Evolutionary conservation across 331 rosid species (phyloP), one percentile per base, ranked within the genome.

Genomic region (Malus hybrid): DNA sequence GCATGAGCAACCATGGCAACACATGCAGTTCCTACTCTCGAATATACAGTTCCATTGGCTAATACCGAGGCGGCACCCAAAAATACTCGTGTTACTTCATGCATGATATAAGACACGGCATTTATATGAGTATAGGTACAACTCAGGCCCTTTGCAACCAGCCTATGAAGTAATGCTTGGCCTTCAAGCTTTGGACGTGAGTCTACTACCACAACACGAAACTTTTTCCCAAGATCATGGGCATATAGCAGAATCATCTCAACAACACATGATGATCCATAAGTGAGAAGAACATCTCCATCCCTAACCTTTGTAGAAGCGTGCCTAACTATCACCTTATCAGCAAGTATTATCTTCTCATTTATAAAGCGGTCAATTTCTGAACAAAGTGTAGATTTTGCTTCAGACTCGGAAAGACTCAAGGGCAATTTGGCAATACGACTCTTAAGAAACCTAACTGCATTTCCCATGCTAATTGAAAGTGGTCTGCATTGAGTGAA

Each of bases 1-100:
- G 89, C 86, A 83, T 93, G 83, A 74, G 96, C 97, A 66, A 93
- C 96, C 96, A 93, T 90, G 59, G 97, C 94, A 83, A 93, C 85
- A 66, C 89, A 80, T 31, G 96, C 91, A 74, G 98, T 90, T 74
- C 98, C 98, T 80, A 93, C 84, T 85, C 89, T 87, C 22, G 98
- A 93, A 85, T 90, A 89, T 20, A 93, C 94, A 24, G 96, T 93
- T 78, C 98, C 98, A 73, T 93, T 88, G 22, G 90, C 79, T 33
- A 93, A 80, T 22, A 93, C 84, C 0, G 90, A 83, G 77, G 96
- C 85, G 32, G 98, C 98, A 70, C 96, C 98, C 36, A 88, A 79
- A 80, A 90, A 82, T 71, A 93, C 98, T 61, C 77, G 82, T 6
- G 94, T 90, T 42, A 89, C 98, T 82, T 93, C 95, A 16, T 82